Conservation (phyloP, 345 rosid genomes). For the Murraya koenigii region DNA sequence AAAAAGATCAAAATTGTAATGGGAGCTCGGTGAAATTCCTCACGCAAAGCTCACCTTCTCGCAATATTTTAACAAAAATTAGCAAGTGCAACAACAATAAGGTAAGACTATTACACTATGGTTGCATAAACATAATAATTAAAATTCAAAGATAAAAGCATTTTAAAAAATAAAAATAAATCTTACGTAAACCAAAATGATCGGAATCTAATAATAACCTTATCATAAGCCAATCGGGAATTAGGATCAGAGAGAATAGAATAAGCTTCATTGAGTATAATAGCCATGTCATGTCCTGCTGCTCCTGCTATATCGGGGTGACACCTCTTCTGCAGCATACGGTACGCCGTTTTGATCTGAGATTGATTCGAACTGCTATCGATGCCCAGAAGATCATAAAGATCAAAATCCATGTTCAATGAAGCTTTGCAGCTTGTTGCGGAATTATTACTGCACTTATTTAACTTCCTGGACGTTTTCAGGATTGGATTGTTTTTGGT, state of each 20-base stretch:
- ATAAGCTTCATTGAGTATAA: constrained; percentile 79
- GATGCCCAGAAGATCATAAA: constrained; percentile 80
- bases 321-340: constrained; percentile 70
- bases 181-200: too few relatives aligned
- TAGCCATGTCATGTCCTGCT: constrained; percentile 86
- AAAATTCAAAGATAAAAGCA: too few relatives aligned
- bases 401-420: constrained; percentile 54
- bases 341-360: constrained; percentile 74
- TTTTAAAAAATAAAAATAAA: too few relatives aligned
- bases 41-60: too few relatives aligned
- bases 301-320: constrained; percentile 86
- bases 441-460: neutral
- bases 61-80: too few relatives aligned
- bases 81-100: too few relatives aligned
- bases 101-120: too few relatives aligned
- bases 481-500: neutral
- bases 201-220: constrained; percentile 33
- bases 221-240: constrained; percentile 71
- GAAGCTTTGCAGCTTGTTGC: constrained; percentile 46
- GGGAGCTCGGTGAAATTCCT: too few relatives aligned
- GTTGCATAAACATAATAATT: too few relatives aligned
- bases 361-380: constrained; percentile 51
- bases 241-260: constrained; percentile 63
- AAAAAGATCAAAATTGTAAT: too few relatives aligned
- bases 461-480: neutral